phyloP scores from a whole-genome alignment of 345 rosid genomes.

The Rhizophora mangle region DNA sequence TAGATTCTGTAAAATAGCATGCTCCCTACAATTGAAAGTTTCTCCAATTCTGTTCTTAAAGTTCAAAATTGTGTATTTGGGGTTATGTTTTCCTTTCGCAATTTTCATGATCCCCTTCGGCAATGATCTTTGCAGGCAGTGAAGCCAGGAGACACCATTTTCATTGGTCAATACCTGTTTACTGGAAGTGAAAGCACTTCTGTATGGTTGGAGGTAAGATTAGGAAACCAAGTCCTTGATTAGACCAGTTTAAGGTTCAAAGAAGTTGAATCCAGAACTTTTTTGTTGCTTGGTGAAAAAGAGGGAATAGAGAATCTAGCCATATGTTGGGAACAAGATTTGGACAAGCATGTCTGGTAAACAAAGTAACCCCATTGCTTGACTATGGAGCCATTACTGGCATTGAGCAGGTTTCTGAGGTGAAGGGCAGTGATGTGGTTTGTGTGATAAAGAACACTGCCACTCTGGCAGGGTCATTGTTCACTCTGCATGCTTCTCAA shows the following conservation, averaged over 20 bases:
- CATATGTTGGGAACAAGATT: neutral
- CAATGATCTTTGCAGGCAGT: slow-evolving; percentile 63
- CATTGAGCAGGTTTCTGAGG: slow-evolving; percentile 63
- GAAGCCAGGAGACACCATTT: slow-evolving; percentile 90
- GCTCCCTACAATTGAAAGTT: neutral
- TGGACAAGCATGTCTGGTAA: neutral
- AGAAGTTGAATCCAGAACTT: neutral
- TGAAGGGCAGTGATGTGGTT: slow-evolving; percentile 75
- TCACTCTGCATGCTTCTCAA: slow-evolving; percentile 86
- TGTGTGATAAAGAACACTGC: slow-evolving; percentile 83
- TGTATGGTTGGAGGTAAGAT: slow-evolving; percentile 88
- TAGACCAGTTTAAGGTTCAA: neutral
- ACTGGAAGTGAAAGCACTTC: slow-evolving; percentile 98
- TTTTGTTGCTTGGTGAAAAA: neutral
- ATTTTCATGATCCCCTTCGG: neutral
- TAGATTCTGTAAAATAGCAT: neutral
- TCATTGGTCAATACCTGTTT: slow-evolving; percentile 84
- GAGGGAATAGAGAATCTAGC: neutral
- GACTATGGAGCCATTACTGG: slow-evolving; percentile 13
- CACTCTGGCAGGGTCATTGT: slow-evolving; percentile 80
- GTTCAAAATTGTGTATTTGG: neutral
- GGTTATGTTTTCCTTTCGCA: neutral
- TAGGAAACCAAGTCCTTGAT: neutral
- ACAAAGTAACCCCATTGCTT: neutral
- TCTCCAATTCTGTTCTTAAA: neutral